Conservation (phyloP, 1,139 yeast genomes). For the Yamadazyma songkhlaensis region DNA sequence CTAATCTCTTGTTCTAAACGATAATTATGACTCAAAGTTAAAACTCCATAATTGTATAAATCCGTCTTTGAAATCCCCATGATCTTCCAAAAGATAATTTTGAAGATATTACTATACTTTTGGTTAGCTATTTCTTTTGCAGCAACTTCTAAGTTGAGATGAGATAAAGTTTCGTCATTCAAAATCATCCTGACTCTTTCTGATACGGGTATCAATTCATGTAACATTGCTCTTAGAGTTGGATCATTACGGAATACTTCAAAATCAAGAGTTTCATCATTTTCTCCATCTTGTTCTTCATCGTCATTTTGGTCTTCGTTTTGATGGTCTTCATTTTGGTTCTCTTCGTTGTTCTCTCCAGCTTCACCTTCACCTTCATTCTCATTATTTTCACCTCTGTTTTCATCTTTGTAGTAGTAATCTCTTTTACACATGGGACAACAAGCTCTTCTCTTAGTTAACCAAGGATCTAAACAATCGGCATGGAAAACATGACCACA, state of each 20-base stretch:
- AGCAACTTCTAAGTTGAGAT: slow-evolving; percentile 37
- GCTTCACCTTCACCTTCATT: slow-evolving; percentile 6
- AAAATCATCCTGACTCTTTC: slow-evolving; percentile 39
- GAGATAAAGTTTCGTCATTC: slow-evolving; percentile 22
- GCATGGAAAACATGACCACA: slow-evolving; percentile 88
- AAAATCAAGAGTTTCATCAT: slow-evolving; percentile 32
- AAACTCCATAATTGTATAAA: slow-evolving; percentile 51
- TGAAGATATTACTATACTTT: slow-evolving; percentile 34
- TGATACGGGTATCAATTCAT: slow-evolving; percentile 38
- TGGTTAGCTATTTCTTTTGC: slow-evolving; percentile 38
- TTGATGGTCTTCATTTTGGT: neutral
- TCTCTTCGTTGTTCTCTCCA: neutral
- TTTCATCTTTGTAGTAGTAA: slow-evolving; percentile 43
- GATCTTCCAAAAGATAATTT: slow-evolving; percentile 47
- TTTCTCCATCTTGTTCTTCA: slow-evolving; percentile 17
- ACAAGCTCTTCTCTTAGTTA: slow-evolving; percentile 70
- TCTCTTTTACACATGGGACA: slow-evolving; percentile 87
- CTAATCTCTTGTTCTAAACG: slow-evolving; percentile 14
- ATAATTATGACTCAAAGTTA: slow-evolving; percentile 30
- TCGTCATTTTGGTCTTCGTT: slow-evolving; percentile 11
- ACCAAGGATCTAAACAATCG: slow-evolving; percentile 81
- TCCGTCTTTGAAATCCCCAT: slow-evolving; percentile 53
- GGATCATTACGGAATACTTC: slow-evolving; percentile 43
- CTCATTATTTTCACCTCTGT: slow-evolving; percentile 15
- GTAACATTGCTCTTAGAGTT: slow-evolving; percentile 36